Evolutionary conservation across 352 stramenopile species (phyloP).

Genomic region (Phytophthora multivora): DNA sequence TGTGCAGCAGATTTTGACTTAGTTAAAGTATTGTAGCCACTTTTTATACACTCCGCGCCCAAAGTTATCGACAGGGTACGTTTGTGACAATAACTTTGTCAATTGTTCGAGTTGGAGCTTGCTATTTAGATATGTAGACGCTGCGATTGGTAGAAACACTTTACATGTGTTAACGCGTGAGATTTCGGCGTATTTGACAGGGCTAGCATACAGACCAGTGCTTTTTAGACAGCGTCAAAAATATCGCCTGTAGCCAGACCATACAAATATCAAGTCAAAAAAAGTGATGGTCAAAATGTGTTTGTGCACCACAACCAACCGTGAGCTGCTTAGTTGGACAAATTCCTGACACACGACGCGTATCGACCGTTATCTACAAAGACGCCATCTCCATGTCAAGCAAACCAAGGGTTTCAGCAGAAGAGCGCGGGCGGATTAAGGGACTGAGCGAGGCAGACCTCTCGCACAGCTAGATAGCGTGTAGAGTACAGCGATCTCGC

Average conservation of each 20-base stretch:
- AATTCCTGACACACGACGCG: too few relatives aligned
- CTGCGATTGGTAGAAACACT: neutral
- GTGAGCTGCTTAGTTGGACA: too few relatives aligned
- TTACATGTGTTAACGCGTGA: neutral
- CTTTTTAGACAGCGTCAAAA: neutral
- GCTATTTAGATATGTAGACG: neutral
- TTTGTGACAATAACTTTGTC: too few relatives aligned
- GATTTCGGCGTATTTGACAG: neutral
- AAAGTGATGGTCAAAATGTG: neutral
- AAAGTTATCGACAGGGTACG: too few relatives aligned
- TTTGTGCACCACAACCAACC: neutral
- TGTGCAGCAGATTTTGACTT: too few relatives aligned
- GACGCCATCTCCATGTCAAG: neutral
- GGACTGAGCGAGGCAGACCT: neutral
- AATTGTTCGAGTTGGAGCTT: too few relatives aligned
- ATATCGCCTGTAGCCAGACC: neutral
- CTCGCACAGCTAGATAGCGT: neutral
- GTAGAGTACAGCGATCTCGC: neutral
- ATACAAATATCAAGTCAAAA: neutral
- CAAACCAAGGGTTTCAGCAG: neutral
- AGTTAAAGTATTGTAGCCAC: too few relatives aligned
- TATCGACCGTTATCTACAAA: too few relatives aligned
- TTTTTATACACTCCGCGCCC: too few relatives aligned
- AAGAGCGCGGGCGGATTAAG: neutral
- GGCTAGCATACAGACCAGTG: neutral